Conservation (phyloP, 345 rosid species). For the Rhodomyrtus tomentosa region DNA sequence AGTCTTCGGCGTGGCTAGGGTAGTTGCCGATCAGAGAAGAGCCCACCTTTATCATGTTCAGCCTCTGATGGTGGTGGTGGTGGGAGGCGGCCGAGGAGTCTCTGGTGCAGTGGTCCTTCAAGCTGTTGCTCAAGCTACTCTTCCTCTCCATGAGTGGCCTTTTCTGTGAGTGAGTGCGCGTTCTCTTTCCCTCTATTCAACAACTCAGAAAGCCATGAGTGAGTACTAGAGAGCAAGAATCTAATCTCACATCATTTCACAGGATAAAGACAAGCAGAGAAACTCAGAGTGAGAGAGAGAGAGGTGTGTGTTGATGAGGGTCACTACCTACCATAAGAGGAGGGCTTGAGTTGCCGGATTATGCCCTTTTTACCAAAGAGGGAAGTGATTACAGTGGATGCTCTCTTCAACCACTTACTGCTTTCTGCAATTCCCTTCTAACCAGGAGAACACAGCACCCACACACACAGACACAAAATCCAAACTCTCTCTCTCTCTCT, state of each 20-base stretch:
- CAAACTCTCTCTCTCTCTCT: not conserved
- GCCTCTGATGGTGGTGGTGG: not conserved
- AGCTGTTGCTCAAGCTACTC: constrained; percentile 28
- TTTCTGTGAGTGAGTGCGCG: not conserved
- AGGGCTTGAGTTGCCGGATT: not conserved
- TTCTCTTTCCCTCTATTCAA: not conserved
- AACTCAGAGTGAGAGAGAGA: not conserved
- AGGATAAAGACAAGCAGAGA: not conserved
- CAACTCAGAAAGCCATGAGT: not conserved
- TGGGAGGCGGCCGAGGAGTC: constrained; percentile 17
- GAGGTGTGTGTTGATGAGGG: not conserved
- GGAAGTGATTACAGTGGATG: not conserved
- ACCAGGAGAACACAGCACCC: not conserved
- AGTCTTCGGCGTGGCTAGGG: not conserved
- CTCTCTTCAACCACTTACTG: not conserved
- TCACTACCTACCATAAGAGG: not conserved
- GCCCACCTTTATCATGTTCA: constrained; percentile 8
- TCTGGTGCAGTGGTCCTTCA: constrained; percentile 21
- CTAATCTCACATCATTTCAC: not conserved
- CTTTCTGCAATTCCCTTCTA: not conserved
- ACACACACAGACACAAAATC: not conserved
- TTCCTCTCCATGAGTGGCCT: constrained; percentile 31
- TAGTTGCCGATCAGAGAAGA: constrained; percentile 22
- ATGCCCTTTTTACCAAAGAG: not conserved
- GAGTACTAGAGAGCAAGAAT: not conserved